phyloP scores from a whole-genome alignment of 352 stramenopile species.

The Phytophthora sp. region DNA sequence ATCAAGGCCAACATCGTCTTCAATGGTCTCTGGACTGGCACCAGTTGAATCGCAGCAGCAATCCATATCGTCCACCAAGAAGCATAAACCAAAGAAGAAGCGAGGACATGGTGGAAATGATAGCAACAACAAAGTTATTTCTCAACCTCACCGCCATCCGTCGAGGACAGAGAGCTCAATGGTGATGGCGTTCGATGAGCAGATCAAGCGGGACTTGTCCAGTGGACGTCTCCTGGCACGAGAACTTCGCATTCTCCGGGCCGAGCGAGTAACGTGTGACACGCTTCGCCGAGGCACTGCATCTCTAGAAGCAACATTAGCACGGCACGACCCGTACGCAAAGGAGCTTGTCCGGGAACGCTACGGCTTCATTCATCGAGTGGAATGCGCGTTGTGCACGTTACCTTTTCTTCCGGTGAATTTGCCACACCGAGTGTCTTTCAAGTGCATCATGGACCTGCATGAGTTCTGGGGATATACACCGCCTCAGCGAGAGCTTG shows the following conservation, averaged over 20 bases:
- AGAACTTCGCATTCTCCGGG: slow-evolving; percentile 54
- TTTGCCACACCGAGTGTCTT: slow-evolving; percentile 72
- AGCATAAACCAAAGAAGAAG: slow-evolving; percentile 37
- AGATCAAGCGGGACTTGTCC: slow-evolving; percentile 55
- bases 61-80: slow-evolving; percentile 6
- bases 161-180: slow-evolving; percentile 45
- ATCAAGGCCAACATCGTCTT: slow-evolving; percentile 16
- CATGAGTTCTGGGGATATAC: slow-evolving; percentile 63
- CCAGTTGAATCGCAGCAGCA: slow-evolving; percentile 22
- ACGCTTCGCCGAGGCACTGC: slow-evolving; percentile 18
- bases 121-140: slow-evolving; percentile 19
- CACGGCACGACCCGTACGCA: slow-evolving; percentile 49
- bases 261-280: slow-evolving; percentile 43
- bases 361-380: slow-evolving; percentile 65
- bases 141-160: slow-evolving; percentile 3
- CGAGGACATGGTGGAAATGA: slow-evolving; percentile 1
- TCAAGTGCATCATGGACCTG: slow-evolving; percentile 82
- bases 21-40: neutral
- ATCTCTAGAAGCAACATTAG: slow-evolving; percentile 27
- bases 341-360: slow-evolving; percentile 60
- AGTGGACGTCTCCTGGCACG: slow-evolving; percentile 51
- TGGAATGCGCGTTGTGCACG: slow-evolving; percentile 70
- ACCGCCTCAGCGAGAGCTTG: slow-evolving; percentile 46
- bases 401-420: slow-evolving; percentile 62
- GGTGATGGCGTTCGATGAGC: slow-evolving; percentile 40